Evolutionary conservation across 345 rosid genomes (phyloP), one percentile per base, ranked within the genome.

Genomic region (Conringia planisiliqua): DNA sequence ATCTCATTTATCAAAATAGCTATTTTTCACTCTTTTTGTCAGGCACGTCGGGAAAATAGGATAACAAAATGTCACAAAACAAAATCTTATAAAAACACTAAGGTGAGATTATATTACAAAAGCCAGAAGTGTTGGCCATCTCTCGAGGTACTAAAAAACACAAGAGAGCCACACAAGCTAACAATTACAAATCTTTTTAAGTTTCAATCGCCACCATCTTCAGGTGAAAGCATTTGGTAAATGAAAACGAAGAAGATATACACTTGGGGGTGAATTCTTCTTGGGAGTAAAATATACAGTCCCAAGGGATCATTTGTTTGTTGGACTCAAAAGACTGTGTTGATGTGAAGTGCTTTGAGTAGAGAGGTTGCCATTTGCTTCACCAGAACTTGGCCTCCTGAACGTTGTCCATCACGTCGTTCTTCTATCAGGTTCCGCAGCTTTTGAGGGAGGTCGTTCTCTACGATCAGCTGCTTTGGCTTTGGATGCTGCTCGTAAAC

Each of bases 401-500:
- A 95, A 26, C 96, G 82, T 74, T 89, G 99, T 46, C 98, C 98
- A 42, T 90, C 98, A 30, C 99, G 82, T n/a, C 99, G 90, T 79
- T 95, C 99, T 78, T 90, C 99, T 0, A 95, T 95, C 57, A 95
- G 82, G 79, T 86, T 90, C 80, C 88, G 83, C 70, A 95, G 91
- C 65, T 92, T 90, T 51, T 82, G 90, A 9, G 97, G 98, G 14
- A 95, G 86, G 73, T 92, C 90, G 55, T 92, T 95, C 90, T 95
- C 99, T 70, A 95, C 94, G 4, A 95, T 95, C 86, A 95, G 79
- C 66, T 95, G 98, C 71, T 95, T 95, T 18, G 99, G 99, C 40
- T 89, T 86, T 5, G 99, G 99, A 74, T 95, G 99, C 77, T 92
- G 99, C 92, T 95, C 99, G 48, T 95, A 95, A 13, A 95, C 99